Percentiles rank a stretch among this genome's conserved stretches.
These are phyloP conservation scores for Penstemon newberryi DNA, from an alignment of 257 asterid species.

Conservation along the genomic window DNA sequence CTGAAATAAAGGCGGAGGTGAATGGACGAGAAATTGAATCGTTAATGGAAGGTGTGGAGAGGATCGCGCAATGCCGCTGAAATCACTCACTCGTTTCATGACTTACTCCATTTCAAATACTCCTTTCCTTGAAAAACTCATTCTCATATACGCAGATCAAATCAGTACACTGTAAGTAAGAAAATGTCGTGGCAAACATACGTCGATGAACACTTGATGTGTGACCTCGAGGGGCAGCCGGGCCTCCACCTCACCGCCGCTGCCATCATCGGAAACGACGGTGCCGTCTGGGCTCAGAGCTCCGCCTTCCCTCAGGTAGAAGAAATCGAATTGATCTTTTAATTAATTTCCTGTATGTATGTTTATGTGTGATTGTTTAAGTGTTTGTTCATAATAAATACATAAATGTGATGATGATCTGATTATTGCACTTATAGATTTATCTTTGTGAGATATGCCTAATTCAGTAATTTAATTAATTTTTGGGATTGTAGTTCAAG, in stretches of 20 bases:
- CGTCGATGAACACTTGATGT: slow-evolving; percentile 63
- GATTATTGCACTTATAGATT: not conserved
- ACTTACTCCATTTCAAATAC: slow-evolving; percentile 20
- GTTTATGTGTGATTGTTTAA: no score
- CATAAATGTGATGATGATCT: not conserved
- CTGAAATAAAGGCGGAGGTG: slow-evolving; percentile 23
- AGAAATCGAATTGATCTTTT: no score
- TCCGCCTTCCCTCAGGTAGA: slow-evolving; percentile 51
- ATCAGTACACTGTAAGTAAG: no score
- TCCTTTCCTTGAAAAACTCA: not conserved
- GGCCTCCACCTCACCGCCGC: slow-evolving; percentile 55
- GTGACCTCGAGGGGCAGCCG: slow-evolving; percentile 47
- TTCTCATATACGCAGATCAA: no score
- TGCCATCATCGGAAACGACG: slow-evolving; percentile 58
- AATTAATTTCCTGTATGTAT: no score
- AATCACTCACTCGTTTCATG: slow-evolving; percentile 2
- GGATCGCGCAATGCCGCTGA: slow-evolving; percentile 22
- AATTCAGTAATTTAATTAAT: not conserved
- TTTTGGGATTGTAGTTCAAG: slow-evolving; percentile 36
- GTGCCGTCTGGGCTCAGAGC: slow-evolving; percentile 58
- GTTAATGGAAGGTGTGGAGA: slow-evolving; percentile 26
- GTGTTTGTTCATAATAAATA: no score
- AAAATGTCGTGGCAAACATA: slow-evolving; percentile 61
- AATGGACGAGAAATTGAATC: slow-evolving; percentile 14
- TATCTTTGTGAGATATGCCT: no score